Base-by-base conservation (phyloP, 352 stramenopile species). In the Phytophthora macrochlamydospora region DNA sequence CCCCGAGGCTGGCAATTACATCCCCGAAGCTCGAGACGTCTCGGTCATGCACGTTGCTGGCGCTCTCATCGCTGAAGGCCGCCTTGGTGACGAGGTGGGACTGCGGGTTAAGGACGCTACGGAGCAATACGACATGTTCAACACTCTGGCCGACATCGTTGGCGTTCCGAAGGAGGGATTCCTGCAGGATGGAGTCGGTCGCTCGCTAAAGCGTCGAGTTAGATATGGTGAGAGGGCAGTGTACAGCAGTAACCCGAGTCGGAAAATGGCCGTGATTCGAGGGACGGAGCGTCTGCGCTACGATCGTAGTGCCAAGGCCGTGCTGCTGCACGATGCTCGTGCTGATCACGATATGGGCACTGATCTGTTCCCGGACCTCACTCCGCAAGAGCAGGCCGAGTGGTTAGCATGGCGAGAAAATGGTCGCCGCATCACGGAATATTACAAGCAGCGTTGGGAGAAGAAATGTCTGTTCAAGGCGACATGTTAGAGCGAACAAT, bases 361-460 rank as follows among this genome's bases (percentile, higher is more conserved):
- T 29, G 67, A 87, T 14, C 51, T 87, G 38, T 78, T 76, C 35
- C 73, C 69, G 24, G 43, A 53, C 31, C 64, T 78, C 13, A 73
- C 37, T 4, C 24, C 42, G 7, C 43, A 58, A 32, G 67, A 72
- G 35, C 59, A 77, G 42, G 50, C 38, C 0, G 46, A 69, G 9
- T 73, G 65, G 59, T 40, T 60, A 3, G 50, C 29, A 6, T 54
- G 71, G 38, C 56, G 77, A 11, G 60, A 70, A 24, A 66, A 50
- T 1, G 76, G 81, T 1, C 65, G 78, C 8, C 62, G 59, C 3
- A 33, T 88, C 48, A 83, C 82, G 38, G 24, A 69, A 30, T 88
- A 90, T 53, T 90, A 87, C 51, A 85, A 79, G 40, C 53, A 72
- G 14, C 76, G 76, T 6, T 84, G 75, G 75, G 70, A 84, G 14